Base-by-base conservation (phyloP, 2,329 filamentous ascomycete species). In the Xenoacremonium recifei region DNA sequence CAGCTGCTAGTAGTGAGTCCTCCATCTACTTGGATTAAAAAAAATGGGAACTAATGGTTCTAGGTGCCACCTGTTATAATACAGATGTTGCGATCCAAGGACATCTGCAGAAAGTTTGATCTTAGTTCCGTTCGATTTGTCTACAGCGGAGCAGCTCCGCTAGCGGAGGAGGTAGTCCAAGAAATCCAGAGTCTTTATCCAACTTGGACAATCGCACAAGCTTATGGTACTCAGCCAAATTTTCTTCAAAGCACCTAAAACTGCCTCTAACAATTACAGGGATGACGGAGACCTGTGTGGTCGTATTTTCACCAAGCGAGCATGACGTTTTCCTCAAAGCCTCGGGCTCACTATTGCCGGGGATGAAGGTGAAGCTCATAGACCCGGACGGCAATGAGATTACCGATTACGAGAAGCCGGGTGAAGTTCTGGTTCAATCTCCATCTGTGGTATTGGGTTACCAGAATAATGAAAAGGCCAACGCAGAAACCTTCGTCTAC, bases 381-480 rank as follows among this genome's bases (percentile, higher is more conserved):
- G 77, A 78, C 3, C 57, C 70, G 1, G 83, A 89, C 36, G 85
- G 85, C 4, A 69, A 73, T 3, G 85, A 89, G 53, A 73, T 90
- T 35, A 82, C 77, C 0, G 75, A 69, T 7, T 82, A 86, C 51
- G 69, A 90, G 45, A 79, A 82, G 37, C 85, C 84, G 0, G 90
- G 90, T 31, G 90, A 96, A 64, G 74, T 96, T 12, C 73, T 88
- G 15, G 77, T 95, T 16, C 85, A 87, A 60, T 80, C 79, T 0
- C 89, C 89, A 0, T 82, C 84, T 1, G 78, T 93, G 2, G 82
- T 86, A 0, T 65, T 95, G 1, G 90, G 90, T 1, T 96, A 96
- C 56, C 69, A 95, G 37, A 85, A 93, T 66, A 93, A 95, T 58
- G 82, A 88, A 34, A 83, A 87, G 57, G 89, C 90, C 4, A 93